These are phyloP conservation scores for Blastobotrys terrestris DNA, from an alignment of 805 yeast genomes.

Conservation along the genomic window DNA sequence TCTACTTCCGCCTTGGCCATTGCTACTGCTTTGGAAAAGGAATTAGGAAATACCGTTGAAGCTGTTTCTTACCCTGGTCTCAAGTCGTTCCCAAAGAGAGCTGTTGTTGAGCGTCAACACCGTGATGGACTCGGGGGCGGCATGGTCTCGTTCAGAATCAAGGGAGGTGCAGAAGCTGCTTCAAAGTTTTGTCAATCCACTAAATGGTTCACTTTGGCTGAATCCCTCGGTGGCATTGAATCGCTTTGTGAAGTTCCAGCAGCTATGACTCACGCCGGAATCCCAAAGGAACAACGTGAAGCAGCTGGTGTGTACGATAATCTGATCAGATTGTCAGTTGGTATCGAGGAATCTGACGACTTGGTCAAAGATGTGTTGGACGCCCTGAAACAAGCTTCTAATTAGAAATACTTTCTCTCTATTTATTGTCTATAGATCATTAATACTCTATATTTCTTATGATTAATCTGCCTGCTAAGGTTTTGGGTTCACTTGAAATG, in stretches of 20 bases:
- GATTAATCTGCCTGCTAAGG: no score
- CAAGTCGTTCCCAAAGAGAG: constrained; percentile 54
- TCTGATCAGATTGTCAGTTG: constrained; percentile 75
- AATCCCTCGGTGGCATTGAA: constrained; percentile 87
- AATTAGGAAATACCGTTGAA: constrained; percentile 40
- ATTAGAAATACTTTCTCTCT: background rate
- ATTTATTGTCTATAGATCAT: background rate
- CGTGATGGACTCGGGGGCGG: constrained; percentile 86
- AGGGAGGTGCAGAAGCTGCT: constrained; percentile 76
- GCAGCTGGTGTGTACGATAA: constrained; percentile 76
- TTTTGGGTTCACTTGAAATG: no score
- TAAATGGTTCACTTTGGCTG: constrained; percentile 77
- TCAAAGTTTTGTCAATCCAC: constrained; percentile 66
- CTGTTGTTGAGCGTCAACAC: constrained; percentile 66
- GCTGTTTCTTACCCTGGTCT: constrained; percentile 84
- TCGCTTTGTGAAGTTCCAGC: constrained; percentile 84
- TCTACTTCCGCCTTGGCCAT: constrained; percentile 58
- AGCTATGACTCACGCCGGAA: constrained; percentile 88
- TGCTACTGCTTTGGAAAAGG: constrained; percentile 51
- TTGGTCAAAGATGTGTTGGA: constrained; percentile 63
- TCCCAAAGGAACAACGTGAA: constrained; percentile 72
- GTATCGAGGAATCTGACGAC: constrained; percentile 80
- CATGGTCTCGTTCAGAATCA: constrained; percentile 80
- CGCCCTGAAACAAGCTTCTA: constrained; percentile 47
- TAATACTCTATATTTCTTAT: no score